A percentile compares a stretch with the other conserved stretches of the same genome.
Evolutionary conservation across 2,329 filamentous ascomycete genomes (phyloP).

Genomic region (Aspergillus ruber): DNA sequence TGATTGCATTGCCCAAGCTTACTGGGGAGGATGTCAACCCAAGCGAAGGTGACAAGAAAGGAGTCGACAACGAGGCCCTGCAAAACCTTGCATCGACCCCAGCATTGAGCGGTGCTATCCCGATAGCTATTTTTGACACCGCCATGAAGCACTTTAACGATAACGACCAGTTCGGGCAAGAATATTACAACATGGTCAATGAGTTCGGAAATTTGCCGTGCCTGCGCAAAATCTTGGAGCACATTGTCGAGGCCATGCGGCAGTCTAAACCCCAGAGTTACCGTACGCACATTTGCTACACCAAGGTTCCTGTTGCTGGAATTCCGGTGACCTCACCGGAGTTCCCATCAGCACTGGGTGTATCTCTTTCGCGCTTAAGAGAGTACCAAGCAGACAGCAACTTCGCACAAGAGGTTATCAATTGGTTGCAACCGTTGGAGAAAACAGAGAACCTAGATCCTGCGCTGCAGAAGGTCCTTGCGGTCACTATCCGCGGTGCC

Average conservation of each 20-base stretch:
- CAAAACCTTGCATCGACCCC: conserved; percentile 65
- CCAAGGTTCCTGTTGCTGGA: conserved; percentile 64
- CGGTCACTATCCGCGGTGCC: conserved; percentile 31
- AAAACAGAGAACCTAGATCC: conserved; percentile 45
- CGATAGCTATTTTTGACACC: conserved; percentile 83
- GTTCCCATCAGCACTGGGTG: conserved; percentile 66
- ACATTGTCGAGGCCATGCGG: conserved; percentile 61
- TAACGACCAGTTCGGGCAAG: conserved; percentile 58
- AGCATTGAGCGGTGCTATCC: conserved; percentile 86
- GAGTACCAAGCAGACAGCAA: conserved; percentile 37
- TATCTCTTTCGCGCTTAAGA: conserved; percentile 58
- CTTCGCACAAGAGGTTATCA: conserved; percentile 43
- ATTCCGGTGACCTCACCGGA: conserved; percentile 57
- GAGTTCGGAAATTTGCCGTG: conserved; percentile 62
- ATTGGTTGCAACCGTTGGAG: conserved; percentile 44
- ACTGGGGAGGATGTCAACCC: conserved; percentile 59
- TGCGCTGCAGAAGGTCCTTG: conserved; percentile 48
- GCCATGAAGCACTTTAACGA: conserved; percentile 72
- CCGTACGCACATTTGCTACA: conserved; percentile 62
- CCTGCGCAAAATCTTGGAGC: conserved; percentile 60
- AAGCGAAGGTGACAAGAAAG: conserved; percentile 45
- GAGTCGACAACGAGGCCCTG: conserved; percentile 51
- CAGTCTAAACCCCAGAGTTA: conserved; percentile 55
- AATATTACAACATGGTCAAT: conserved; percentile 75
- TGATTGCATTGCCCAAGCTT: conserved; percentile 53